Base-by-base conservation (phyloP, 768 basidiomycete genomes). In the Steccherinum ochraceum region DNA sequence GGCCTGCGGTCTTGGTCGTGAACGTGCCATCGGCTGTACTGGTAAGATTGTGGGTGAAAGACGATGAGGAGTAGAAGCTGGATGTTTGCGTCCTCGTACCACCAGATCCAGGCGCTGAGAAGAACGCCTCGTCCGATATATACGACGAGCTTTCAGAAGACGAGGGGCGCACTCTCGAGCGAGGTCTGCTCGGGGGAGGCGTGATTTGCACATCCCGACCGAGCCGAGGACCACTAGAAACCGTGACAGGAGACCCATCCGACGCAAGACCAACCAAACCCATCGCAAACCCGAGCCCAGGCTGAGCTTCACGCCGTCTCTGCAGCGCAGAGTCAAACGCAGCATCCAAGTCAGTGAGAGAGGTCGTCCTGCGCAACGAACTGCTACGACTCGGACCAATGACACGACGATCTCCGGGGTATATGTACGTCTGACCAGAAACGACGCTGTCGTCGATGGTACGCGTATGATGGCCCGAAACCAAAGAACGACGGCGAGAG, bases 401-500 rank as follows among this genome's bases (percentile, higher is more conserved):
- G 12, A 81, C 82, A 5, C 89, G 78, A 16, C 78, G 75, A 58
- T 88, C 89, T 2, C 85, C 84, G 5, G 78, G 82, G 61, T 89
- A 88, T 4, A 86, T 68, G 54, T 85, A 86, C 11, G 78, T 77
- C 46, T 80, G 77, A 27, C 78, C 76, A 5, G 78, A 77, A 21
- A 90, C 80, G 5, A 79, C 84, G 0, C 71, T 81, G 54, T 92
- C 89, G 58, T 92, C 89, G 4, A 83, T 78, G 2, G 88, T 85
- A 20, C 81, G 80, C 2, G 73, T 76, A 35, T 35, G 30, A 53
- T 81, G 81, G 2, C 79, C 80, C 1, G 81, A 80, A 0, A 78
- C 71, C 12, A 81, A 69, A 0, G 82, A 83, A 0, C 69, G 71
- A 1, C 64, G 59, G 25, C 69, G 69, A 12, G 76, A 72, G 11